Evolutionary conservation across 805 yeast species (phyloP).

Genomic region (Yamadazyma tumulicola): DNA sequence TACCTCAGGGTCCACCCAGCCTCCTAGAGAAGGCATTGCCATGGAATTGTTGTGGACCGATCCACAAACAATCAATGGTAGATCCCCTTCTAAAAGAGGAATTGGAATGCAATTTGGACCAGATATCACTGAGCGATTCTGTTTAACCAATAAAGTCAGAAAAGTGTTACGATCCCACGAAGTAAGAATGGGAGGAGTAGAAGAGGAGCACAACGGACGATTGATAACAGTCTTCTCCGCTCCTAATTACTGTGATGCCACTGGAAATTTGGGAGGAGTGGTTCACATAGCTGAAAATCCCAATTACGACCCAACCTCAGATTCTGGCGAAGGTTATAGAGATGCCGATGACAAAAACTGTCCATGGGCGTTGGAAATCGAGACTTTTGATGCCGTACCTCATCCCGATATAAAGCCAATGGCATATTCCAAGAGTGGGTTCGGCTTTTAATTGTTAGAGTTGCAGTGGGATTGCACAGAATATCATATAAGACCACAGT

Average conservation of each 20-base stretch:
- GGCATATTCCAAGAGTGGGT: conserved; percentile 67
- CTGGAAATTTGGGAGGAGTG: conserved; percentile 88
- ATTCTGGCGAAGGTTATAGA: conserved; percentile 41
- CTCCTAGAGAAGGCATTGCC: conserved; percentile 86
- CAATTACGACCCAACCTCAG: conserved; percentile 43
- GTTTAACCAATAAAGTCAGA: conserved; percentile 64
- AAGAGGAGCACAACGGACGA: conserved; percentile 80
- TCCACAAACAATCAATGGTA: conserved; percentile 76
- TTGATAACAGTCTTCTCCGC: conserved; percentile 96
- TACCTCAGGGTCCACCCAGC: conserved; percentile 55
- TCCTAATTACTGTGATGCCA: conserved; percentile 93
- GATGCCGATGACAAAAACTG: conserved; percentile 33
- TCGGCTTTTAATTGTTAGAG: conserved; percentile 38
- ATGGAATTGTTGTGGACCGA: conserved; percentile 98
- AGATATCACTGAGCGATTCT: conserved; percentile 79
- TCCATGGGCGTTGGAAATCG: conserved; percentile 48
- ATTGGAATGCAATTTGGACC: conserved; percentile 97
- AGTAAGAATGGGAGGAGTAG: conserved; percentile 88
- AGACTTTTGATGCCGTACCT: conserved; percentile 73
- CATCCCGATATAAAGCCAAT: conserved; percentile 93
- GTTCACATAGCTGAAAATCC: conserved; percentile 60
- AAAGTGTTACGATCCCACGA: conserved; percentile 93
- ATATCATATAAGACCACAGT: too few species aligned
- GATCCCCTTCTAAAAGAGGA: conserved; percentile 89
- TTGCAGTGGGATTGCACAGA: too few species aligned